These are phyloP conservation scores for Leishmania major DNA, from an alignment of 208 protist species.

Conservation along the genomic window DNA sequence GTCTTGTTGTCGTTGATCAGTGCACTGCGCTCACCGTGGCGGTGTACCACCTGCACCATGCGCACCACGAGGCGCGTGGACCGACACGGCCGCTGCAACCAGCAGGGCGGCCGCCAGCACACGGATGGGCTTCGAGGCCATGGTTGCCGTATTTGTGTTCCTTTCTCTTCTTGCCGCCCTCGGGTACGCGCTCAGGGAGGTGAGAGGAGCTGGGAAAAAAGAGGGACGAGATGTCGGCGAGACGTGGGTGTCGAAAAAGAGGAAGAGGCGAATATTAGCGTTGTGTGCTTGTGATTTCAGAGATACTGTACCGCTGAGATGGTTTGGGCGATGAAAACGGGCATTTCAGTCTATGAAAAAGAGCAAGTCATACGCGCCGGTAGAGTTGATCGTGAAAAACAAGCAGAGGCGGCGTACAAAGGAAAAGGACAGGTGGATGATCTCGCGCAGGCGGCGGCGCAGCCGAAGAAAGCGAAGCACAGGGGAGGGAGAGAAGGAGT, in stretches of 20 bases:
- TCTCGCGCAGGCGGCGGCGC: not conserved
- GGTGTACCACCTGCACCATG: slow-evolving; percentile 55
- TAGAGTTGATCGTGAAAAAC: not conserved
- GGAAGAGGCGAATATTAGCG: not conserved
- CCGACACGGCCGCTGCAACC: slow-evolving; percentile 15
- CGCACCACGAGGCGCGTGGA: slow-evolving; percentile 26
- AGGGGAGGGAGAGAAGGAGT: not conserved
- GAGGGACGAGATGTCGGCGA: not conserved
- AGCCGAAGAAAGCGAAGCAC: not conserved
- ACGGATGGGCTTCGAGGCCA: not conserved
- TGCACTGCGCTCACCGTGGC: slow-evolving; percentile 43
- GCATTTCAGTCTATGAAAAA: not conserved
- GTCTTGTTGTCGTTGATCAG: slow-evolving; percentile 31
- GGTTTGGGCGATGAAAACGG: not conserved
- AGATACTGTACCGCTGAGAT: not conserved
- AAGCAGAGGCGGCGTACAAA: not conserved
- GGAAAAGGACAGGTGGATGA: not conserved
- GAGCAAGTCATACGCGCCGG: not conserved
- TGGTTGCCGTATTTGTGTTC: not conserved
- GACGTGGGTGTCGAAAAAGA: not conserved
- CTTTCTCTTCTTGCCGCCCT: not conserved
- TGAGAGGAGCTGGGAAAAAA: not conserved
- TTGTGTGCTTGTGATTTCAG: not conserved
- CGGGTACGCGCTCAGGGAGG: not conserved
- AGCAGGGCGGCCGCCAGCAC: slow-evolving; percentile 19